These are phyloP conservation scores for Lotus japonicus DNA, from an alignment of 306 rosid species.

Conservation along the genomic window DNA sequence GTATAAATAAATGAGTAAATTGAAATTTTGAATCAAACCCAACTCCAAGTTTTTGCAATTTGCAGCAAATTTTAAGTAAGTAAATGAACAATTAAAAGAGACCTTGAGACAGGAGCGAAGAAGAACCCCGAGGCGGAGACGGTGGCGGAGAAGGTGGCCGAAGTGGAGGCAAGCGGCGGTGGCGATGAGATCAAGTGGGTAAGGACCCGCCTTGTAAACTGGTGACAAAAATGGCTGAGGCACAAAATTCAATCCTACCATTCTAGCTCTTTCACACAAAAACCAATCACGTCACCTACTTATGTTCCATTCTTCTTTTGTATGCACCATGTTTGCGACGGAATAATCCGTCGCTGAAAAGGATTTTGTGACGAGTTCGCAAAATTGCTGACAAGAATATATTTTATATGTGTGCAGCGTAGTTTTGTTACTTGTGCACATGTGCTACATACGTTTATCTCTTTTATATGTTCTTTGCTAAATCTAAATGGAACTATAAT, in stretches of 20 bases:
- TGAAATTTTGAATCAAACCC: background rate
- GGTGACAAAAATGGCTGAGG: slow-evolving; percentile 30
- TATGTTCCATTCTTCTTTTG: too few relatives aligned
- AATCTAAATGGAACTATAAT: too few relatives aligned
- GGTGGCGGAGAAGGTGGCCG: slow-evolving; percentile 40
- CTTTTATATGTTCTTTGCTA: too few relatives aligned
- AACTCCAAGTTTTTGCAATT: background rate
- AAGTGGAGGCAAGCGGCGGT: slow-evolving; percentile 59
- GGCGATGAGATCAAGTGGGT: slow-evolving; percentile 35
- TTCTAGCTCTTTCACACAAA: too few relatives aligned
- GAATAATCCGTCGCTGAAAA: too few relatives aligned
- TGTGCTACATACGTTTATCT: too few relatives aligned
- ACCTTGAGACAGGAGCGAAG: slow-evolving; percentile 60
- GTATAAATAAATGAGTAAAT: background rate
- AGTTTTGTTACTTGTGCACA: too few relatives aligned
- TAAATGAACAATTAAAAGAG: background rate
- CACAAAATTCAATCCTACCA: slow-evolving; percentile 27
- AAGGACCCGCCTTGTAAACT: slow-evolving; percentile 27
- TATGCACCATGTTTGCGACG: too few relatives aligned
- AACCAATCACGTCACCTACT: background rate
- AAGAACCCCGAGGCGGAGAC: slow-evolving; percentile 30
- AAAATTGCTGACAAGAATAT: too few relatives aligned
- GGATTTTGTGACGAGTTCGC: too few relatives aligned
- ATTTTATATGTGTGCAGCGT: too few relatives aligned
- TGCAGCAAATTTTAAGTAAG: background rate